A percentile compares a stretch with the other conserved stretches of the same genome.
These are phyloP conservation scores for Nannizzia gypsea DNA, from an alignment of 2,329 filamentous ascomycete genomes.

Conservation along the genomic window DNA sequence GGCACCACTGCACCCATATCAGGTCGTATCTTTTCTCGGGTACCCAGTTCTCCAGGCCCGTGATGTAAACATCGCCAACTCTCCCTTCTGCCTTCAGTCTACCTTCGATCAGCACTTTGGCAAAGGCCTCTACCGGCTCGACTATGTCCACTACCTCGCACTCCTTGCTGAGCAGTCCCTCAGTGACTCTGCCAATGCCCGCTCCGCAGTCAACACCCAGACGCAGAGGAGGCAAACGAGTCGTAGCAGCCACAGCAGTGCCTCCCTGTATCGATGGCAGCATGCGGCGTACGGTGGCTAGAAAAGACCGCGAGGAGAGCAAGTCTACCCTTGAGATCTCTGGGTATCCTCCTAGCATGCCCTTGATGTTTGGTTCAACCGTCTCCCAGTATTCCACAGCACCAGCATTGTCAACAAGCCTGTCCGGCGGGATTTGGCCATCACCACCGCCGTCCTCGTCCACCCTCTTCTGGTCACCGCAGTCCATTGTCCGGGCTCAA, in stretches of 20 bases:
- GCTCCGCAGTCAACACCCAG: constrained; percentile 50
- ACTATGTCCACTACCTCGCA: constrained; percentile 67
- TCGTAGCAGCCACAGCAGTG: not conserved
- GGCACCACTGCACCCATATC: constrained; percentile 86
- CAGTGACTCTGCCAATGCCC: constrained; percentile 72
- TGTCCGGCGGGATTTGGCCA: constrained; percentile 15
- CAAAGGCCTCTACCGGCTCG: constrained; percentile 76
- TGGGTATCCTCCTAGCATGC: constrained; percentile 61
- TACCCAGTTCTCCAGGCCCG: constrained; percentile 64
- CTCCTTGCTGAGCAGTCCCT: constrained; percentile 59
- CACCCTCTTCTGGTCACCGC: not conserved
- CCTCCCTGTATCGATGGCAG: constrained; percentile 11
- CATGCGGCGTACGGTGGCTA: constrained; percentile 49
- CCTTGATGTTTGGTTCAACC: constrained; percentile 42
- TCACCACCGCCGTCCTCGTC: not conserved
- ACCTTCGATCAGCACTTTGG: constrained; percentile 42
- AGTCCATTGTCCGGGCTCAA: not conserved
- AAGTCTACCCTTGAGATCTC: constrained; percentile 60
- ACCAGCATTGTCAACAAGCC: constrained; percentile 26
- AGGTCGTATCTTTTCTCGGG: constrained; percentile 53
- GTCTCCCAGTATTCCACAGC: constrained; percentile 31
- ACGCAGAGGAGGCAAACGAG: constrained; percentile 4
- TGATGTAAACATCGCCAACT: constrained; percentile 54
- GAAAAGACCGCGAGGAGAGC: constrained; percentile 56
- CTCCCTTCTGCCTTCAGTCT: constrained; percentile 33